Base-by-base conservation (phyloP, 495 filamentous ascomycete genomes). In the Penicillium lividum region DNA sequence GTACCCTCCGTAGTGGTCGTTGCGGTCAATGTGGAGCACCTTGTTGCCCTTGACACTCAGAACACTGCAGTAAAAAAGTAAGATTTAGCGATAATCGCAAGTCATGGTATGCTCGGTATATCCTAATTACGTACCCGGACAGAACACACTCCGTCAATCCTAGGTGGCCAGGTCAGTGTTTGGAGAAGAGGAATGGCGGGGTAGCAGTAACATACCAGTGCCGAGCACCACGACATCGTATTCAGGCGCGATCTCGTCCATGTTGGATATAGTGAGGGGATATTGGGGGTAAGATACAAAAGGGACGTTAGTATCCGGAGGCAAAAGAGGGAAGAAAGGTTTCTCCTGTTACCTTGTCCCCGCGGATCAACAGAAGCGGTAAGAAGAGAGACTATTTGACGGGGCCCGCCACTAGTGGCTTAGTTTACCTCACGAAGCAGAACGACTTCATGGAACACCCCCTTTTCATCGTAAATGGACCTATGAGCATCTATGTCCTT, bases 221-320 rank as follows among this genome's bases (percentile, higher is more conserved):
- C 94, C 94, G 69, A 98, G 88, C 68, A 98, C 95, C 66, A 98
- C 89, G 73, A 97, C 89, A 84, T 98, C 94, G 82, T 98, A 98
- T 75, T 97, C 92, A 55, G 87, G 86, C 55, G 92, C 90, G 66
- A 98, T 96, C 76, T 98, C 94, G 73, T 96, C 94, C 91, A 96
- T 96, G 74, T 60, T 82, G 69, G 31, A 58, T 54, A 51, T 49
- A 53, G 27, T 56, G 55, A 22, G 45, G 30, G 40, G 42, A 54
- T 36, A 52, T 48, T 59, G 36, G 3, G 49, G 42, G 43, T 42
- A 45, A 53, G 31, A 48, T 59, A 58, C 38, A 46, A 52, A 61
- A 52, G 53, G 54, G 55, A 55, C 54, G 55, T 47, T 50, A 62
- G 58, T 53, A 62, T 43, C 53, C 36, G 45, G 47, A 62, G 52